Percentiles rank a stretch among this genome's conserved stretches.
Conservation (phyloP, 179 eudicot genomes). For the Silene vulgaris region DNA sequence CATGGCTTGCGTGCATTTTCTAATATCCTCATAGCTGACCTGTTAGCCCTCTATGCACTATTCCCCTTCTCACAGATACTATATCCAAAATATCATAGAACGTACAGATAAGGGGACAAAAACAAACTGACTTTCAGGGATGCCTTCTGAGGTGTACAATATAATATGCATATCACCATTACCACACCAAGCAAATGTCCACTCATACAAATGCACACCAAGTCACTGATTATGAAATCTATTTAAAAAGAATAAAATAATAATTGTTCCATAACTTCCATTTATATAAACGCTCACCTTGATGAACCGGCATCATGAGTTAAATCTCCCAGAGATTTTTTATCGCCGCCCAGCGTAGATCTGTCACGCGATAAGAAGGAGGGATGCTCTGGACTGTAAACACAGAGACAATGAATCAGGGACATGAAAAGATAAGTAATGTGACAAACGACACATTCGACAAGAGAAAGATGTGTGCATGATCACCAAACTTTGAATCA, state of each 20-base stretch:
- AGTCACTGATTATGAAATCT: background rate
- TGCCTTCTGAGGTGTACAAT: no score
- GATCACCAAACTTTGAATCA: background rate
- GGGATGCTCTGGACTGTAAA: slow-evolving; percentile 96
- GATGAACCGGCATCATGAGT: slow-evolving; percentile 62
- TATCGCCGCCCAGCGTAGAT: slow-evolving; percentile 89
- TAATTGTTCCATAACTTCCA: background rate
- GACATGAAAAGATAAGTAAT: slow-evolving; percentile 4
- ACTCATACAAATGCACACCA: background rate
- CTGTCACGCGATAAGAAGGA: slow-evolving; percentile 67
- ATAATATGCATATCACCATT: no score
- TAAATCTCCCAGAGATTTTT: slow-evolving; percentile 57
- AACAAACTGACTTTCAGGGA: no score
- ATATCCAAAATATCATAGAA: no score
- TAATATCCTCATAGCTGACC: background rate
- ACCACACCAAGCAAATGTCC: background rate
- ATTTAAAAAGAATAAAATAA: background rate
- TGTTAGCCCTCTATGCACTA: no score
- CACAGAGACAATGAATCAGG: slow-evolving; percentile 18
- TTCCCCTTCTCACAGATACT: no score
- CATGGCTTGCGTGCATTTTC: background rate
- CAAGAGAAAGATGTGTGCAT: slow-evolving; percentile 7
- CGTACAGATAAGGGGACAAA: no score
- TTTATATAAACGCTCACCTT: slow-evolving; percentile 42
- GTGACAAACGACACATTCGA: background rate